Conservation (phyloP, 306 rosid genomes). For the Canavalia ensiformis region DNA sequence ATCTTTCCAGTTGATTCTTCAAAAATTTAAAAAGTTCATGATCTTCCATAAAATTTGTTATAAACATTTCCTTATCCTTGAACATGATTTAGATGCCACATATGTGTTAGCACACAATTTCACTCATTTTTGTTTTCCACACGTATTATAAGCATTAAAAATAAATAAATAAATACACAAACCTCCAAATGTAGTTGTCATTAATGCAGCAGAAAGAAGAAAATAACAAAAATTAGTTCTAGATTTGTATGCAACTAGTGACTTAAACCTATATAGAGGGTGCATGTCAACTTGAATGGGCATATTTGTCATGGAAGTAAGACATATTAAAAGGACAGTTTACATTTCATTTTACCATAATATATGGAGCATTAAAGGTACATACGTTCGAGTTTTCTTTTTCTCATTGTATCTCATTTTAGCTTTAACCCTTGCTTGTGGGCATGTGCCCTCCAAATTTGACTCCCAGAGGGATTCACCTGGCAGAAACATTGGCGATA, state of each 20-base stretch:
- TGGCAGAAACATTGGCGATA: conserved; percentile 67
- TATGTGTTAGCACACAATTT: neutral
- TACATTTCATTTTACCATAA: conserved; percentile 20
- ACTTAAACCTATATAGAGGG: neutral
- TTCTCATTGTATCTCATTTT: conserved; percentile 86
- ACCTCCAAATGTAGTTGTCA: conserved; percentile 5
- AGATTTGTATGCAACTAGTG: neutral
- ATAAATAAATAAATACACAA: neutral
- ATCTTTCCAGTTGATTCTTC: neutral
- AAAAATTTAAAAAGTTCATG: conserved; percentile 4
- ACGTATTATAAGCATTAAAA: conserved; percentile 5
- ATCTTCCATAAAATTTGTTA: neutral
- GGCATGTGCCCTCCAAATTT: conserved; percentile 64
- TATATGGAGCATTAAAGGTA: conserved; percentile 40
- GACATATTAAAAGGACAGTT: neutral
- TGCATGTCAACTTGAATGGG: neutral
- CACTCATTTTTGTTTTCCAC: conserved; percentile 14
- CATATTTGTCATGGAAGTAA: conserved; percentile 11
- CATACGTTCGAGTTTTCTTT: conserved; percentile 86
- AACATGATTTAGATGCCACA: neutral
- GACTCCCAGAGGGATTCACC: conserved; percentile 77
- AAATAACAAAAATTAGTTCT: neutral
- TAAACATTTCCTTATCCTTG: conserved; percentile 12
- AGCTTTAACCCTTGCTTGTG: conserved; percentile 84
- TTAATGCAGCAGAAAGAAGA: conserved; percentile 14